Conservation (phyloP, 2,329 filamentous ascomycete species). For the Bipolaris cookei region DNA sequence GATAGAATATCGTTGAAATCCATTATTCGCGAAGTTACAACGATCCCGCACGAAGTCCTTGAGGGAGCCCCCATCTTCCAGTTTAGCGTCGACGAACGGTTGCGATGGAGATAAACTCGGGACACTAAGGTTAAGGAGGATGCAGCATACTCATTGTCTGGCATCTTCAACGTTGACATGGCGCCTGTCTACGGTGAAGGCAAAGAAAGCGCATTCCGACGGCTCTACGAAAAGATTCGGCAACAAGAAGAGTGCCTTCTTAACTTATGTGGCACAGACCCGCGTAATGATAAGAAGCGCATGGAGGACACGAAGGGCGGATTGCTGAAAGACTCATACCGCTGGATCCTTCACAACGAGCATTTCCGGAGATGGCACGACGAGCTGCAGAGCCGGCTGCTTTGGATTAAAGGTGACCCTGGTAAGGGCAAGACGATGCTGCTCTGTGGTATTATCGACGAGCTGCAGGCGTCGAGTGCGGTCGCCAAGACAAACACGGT, state of each 20-base stretch:
- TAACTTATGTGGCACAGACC: not conserved
- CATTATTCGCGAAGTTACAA: not conserved
- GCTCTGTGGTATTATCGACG: too few relatives aligned
- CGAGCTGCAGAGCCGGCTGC: too few relatives aligned
- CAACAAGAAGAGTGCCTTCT: not conserved
- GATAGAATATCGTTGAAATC: too few relatives aligned
- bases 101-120: not conserved
- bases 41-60: not conserved
- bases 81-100: not conserved
- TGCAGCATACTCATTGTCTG: too few relatives aligned
- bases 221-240: not conserved
- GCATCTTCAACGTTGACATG: not conserved
- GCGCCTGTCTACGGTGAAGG: not conserved
- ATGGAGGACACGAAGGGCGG: not conserved
- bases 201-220: not conserved
- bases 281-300: constrained; percentile 4
- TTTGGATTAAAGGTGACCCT: too few relatives aligned
- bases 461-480: too few relatives aligned
- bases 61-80: not conserved
- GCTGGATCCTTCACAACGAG: constrained; percentile 9
- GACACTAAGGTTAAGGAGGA: not conserved
- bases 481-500: too few relatives aligned
- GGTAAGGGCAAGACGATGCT: too few relatives aligned
- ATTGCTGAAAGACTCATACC: constrained; percentile 9
- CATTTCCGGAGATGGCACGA: constrained; percentile 6